These are phyloP conservation scores for Orbilia blumenaviensis DNA, from an alignment of 2,329 filamentous ascomycete species.

Conservation along the genomic window DNA sequence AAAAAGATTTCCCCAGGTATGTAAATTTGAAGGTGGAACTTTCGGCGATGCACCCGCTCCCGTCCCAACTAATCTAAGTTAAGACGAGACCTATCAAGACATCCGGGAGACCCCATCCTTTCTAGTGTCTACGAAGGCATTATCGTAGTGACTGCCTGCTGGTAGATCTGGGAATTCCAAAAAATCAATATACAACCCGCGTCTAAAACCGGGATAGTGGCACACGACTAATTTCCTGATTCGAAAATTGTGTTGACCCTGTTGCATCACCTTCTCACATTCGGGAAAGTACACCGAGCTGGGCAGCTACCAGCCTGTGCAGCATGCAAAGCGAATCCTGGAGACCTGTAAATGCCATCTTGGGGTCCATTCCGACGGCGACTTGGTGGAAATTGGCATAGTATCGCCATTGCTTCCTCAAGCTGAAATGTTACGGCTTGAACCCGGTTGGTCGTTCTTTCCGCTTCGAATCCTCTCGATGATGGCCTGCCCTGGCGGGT, in stretches of 20 bases:
- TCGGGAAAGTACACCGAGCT: neutral
- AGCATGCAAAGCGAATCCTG: neutral
- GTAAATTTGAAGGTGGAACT: neutral
- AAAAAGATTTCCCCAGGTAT: neutral
- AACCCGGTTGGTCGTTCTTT: neutral
- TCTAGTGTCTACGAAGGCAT: neutral
- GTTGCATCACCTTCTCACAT: constrained; percentile 6
- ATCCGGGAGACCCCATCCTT: neutral
- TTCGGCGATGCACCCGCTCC: neutral
- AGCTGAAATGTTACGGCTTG: neutral
- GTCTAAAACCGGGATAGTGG: neutral
- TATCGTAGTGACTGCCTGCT: neutral
- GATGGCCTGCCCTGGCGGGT: constrained; percentile 20
- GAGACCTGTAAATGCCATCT: neutral
- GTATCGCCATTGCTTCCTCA: neutral
- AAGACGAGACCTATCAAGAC: neutral
- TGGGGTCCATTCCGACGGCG: neutral
- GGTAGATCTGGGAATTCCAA: neutral
- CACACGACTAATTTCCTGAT: constrained; percentile 3
- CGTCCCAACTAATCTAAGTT: neutral
- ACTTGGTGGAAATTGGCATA: neutral
- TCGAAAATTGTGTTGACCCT: neutral
- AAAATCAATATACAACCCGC: neutral
- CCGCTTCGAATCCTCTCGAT: constrained; percentile 18
- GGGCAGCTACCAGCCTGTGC: neutral